Base-by-base conservation (phyloP, 306 rosid genomes). In the Elaeagnus macrophylla region DNA sequence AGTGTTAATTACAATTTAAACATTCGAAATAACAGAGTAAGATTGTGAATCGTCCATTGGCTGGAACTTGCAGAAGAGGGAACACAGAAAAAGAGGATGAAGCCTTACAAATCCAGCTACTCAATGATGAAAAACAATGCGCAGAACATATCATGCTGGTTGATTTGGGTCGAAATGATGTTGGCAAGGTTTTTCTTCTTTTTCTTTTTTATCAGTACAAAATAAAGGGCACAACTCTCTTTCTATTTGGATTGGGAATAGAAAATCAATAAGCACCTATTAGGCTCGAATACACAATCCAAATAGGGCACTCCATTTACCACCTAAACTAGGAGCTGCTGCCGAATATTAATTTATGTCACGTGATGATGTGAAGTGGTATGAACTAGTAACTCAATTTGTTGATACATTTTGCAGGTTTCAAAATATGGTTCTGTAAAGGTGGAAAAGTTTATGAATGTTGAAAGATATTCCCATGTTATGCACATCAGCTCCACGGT, bases 401-500 rank as follows among this genome's bases (percentile, higher is more conserved):
- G 52, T 40, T 9, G 69, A 65, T 53, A 65, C 16, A 51, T 20
- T 57, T 56, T 63, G 68, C 39, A 89, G 97, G 97, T 89, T 40
- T 66, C 89, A 6, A 75, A 77, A 56, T 37, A 43, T 60, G 89
- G 97, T 40, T 79, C 94, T 0, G 95, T 89, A 41, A 81, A 81
- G 43, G 97, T 89, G 51, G 95, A 89, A 57, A 69, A 63, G 72
- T 78, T 85, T 18, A 89, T 89, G 97, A 57, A 83, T 12, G 35
- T 89, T 0, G 95, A 89, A 64, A 72, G 85, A 9, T 85, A 89
- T 69, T 89, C 95, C 39, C 95, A 85, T 58, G 97, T 89, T 20
- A 89, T 89, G 97, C 97, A 89, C 71, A 89, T 85, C 55, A 89
- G 97, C 80, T 89, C 97, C 41, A 85, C 97, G 67, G 97, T 85